Evolutionary conservation across 1,284 basidiomycete genomes (phyloP).

Genomic region (Cryptococcus deneoformans): DNA sequence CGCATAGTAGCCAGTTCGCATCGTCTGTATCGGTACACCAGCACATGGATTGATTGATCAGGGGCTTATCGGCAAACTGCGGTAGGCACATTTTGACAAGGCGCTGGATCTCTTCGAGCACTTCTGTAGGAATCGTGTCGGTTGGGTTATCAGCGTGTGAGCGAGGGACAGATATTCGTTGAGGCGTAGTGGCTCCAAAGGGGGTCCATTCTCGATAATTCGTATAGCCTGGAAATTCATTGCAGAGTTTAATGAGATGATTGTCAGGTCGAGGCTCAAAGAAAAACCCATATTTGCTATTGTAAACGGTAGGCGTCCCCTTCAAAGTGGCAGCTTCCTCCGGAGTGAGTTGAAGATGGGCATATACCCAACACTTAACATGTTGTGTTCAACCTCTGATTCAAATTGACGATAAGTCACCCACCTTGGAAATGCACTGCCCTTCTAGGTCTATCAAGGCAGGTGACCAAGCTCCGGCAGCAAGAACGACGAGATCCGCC

Average conservation of each 20-base stretch:
- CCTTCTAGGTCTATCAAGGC: constrained; percentile 41
- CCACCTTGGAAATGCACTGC: constrained; percentile 42
- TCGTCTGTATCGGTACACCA: constrained; percentile 47
- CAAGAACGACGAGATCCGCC: constrained; percentile 44
- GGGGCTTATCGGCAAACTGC: constrained; percentile 21
- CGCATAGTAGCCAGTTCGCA: constrained; percentile 31
- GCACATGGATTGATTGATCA: constrained; percentile 40
- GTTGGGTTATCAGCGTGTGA: constrained; percentile 42
- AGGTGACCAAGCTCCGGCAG: constrained; percentile 47
- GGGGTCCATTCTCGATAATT: constrained; percentile 21
- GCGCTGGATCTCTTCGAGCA: constrained; percentile 19
- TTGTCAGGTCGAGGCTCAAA: constrained; percentile 28
- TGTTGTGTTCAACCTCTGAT: neutral
- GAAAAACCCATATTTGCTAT: constrained; percentile 26
- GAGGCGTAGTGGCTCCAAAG: constrained; percentile 17
- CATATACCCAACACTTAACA: constrained; percentile 41
- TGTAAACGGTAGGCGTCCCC: constrained; percentile 35
- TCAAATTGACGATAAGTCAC: constrained; percentile 1
- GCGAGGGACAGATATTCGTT: constrained; percentile 38
- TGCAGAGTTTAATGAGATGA: constrained; percentile 34
- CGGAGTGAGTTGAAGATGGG: constrained; percentile 40
- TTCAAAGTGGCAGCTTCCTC: constrained; percentile 35
- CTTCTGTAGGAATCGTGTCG: constrained; percentile 39
- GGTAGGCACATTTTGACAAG: constrained; percentile 37
- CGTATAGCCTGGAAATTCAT: constrained; percentile 39